phyloP scores from a whole-genome alignment of 2,329 filamentous ascomycete species.

The Pseudogymnoascus sp. region DNA sequence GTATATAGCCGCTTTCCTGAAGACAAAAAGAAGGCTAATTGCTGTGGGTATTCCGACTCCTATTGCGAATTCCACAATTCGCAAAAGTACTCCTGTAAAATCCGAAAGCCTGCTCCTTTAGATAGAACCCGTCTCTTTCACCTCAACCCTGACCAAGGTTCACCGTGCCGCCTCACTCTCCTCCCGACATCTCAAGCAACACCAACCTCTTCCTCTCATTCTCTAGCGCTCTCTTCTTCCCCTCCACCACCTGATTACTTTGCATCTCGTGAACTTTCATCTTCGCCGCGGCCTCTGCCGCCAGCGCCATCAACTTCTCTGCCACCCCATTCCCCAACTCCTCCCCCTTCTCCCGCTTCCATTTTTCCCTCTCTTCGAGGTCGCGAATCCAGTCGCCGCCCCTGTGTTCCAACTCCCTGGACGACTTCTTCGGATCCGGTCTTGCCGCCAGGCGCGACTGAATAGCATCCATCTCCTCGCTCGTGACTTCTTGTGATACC shows the following conservation, averaged over 20 bases:
- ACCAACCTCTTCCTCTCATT: background rate
- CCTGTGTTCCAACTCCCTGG: background rate
- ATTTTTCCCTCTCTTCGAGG: background rate
- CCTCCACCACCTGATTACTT: conserved; percentile 9
- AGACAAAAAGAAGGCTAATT: background rate
- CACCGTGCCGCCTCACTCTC: background rate
- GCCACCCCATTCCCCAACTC: conserved; percentile 35
- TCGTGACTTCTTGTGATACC: background rate
- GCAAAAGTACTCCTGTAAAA: background rate
- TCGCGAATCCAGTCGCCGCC: background rate
- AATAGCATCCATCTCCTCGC: background rate
- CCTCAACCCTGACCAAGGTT: background rate
- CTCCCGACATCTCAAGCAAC: background rate
- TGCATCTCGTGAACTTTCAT: conserved; percentile 22
- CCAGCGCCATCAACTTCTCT: conserved; percentile 29
- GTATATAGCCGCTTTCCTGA: background rate
- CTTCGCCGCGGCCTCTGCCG: conserved; percentile 22
- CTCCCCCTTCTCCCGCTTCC: conserved; percentile 34
- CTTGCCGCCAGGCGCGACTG: background rate
- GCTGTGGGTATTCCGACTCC: background rate
- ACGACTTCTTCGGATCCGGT: conserved; percentile 6
- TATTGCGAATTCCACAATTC: background rate
- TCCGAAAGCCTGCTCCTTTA: background rate
- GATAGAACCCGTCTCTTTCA: background rate
- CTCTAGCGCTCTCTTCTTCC: conserved; percentile 3